Evolutionary conservation across 441 rosid species (phyloP).

Genomic region (Flueggea neowawraea): DNA sequence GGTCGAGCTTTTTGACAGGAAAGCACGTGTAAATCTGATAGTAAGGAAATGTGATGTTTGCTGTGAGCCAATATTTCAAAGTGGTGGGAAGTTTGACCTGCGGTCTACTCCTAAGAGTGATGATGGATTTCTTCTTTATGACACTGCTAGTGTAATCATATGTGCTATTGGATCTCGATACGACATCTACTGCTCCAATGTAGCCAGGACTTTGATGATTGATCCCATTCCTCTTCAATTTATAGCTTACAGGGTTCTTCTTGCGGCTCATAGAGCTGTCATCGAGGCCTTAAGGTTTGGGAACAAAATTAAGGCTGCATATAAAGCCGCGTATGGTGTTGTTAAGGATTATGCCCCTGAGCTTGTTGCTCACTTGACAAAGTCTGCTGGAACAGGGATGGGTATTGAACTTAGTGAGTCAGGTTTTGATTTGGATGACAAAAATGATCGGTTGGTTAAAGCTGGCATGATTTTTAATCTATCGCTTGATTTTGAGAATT

Average conservation of each 20-base stretch:
- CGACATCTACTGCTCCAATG: conserved; percentile 84
- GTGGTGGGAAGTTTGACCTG: conserved; percentile 85
- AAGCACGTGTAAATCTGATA: conserved; percentile 67
- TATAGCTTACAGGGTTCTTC: conserved; percentile 83
- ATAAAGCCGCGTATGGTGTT: conserved; percentile 61
- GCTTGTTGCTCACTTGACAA: conserved; percentile 59
- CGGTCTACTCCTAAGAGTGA: conserved; percentile 89
- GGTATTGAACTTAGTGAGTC: conserved; percentile 93
- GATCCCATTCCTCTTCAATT: conserved; percentile 71
- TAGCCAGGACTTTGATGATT: conserved; percentile 74
- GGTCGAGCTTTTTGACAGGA: no score
- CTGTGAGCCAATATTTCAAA: conserved; percentile 92
- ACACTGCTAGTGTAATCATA: conserved; percentile 71
- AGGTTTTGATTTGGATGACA: conserved; percentile 67
- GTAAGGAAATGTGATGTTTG: conserved; percentile 87
- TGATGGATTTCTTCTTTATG: conserved; percentile 67
- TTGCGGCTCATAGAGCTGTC: conserved; percentile 82
- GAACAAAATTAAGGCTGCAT: conserved; percentile 45
- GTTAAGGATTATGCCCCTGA: conserved; percentile 76
- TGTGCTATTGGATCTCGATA: conserved; percentile 83
- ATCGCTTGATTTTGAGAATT: conserved; percentile 83
- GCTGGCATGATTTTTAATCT: conserved; percentile 74
- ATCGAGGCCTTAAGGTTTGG: conserved; percentile 64
- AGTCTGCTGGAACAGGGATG: conserved; percentile 87
- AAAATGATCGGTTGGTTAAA: conserved; percentile 66